These are phyloP conservation scores for Leishmania aethiopica DNA, from an alignment of 208 protist genomes.

Conservation along the genomic window DNA sequence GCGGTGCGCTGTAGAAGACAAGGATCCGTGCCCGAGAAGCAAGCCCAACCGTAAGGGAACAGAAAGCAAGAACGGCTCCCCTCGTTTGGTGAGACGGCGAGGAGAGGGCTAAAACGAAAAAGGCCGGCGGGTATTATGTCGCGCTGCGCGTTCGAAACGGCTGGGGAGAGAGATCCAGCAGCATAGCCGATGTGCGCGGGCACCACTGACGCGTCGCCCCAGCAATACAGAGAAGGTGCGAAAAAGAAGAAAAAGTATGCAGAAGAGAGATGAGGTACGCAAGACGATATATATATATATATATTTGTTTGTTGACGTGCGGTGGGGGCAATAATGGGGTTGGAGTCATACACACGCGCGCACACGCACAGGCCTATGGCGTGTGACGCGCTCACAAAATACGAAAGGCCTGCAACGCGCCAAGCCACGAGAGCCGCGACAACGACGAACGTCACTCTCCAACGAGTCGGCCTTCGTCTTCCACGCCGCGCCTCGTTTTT, in stretches of 20 bases:
- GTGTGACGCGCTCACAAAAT: neutral
- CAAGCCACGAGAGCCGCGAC: neutral
- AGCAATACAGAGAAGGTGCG: neutral
- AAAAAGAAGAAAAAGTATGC: neutral
- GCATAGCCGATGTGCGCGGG: neutral
- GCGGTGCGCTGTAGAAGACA: neutral
- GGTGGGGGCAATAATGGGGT: neutral
- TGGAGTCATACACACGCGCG: neutral
- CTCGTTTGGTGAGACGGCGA: neutral
- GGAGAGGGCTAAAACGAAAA: neutral
- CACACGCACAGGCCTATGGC: neutral
- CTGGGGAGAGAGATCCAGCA: neutral
- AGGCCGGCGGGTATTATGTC: neutral
- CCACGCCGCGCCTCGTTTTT: neutral
- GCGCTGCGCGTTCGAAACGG: neutral
- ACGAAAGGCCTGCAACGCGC: neutral
- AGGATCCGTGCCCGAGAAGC: neutral
- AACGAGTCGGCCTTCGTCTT: neutral
- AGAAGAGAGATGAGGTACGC: neutral
- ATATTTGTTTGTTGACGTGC: neutral
- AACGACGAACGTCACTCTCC: neutral
- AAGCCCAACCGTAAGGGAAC: neutral
- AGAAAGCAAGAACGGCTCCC: neutral
- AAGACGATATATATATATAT: too few relatives aligned
- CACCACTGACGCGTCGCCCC: neutral